Conservation (phyloP, 345 rosid species). For the Pugionium dolabratum region DNA sequence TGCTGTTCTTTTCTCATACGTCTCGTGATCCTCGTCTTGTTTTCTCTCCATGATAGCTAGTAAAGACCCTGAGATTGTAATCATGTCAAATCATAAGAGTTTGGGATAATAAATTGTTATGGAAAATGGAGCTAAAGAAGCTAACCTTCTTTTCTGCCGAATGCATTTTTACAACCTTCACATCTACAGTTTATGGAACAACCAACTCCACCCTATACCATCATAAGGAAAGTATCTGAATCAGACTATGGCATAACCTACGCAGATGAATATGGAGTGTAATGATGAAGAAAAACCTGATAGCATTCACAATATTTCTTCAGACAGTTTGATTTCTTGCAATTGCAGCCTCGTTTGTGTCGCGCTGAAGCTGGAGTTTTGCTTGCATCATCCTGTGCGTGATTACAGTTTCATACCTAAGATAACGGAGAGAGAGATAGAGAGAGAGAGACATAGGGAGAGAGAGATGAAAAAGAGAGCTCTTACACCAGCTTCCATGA, state of each 20-base stretch:
- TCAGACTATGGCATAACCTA: slow-evolving; percentile 26
- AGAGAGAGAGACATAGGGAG: background rate
- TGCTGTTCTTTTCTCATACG: slow-evolving; percentile 45
- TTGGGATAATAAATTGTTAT: background rate
- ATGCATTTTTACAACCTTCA: slow-evolving; percentile 92
- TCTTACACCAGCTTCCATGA: slow-evolving; percentile 65
- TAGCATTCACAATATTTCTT: slow-evolving; percentile 99
- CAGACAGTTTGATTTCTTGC: slow-evolving; percentile 92
- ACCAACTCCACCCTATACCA: slow-evolving; percentile 85
- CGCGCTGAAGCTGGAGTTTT: slow-evolving; percentile 97
- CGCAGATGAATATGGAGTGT: slow-evolving; percentile 1
- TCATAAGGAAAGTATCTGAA: slow-evolving; percentile 28
- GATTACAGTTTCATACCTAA: slow-evolving; percentile 13
- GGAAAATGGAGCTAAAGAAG: slow-evolving; percentile 11
- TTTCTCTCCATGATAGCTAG: slow-evolving; percentile 53
- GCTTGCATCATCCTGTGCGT: slow-evolving; percentile 66
- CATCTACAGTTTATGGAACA: slow-evolving; percentile 46
- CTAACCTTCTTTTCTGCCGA: slow-evolving; percentile 89
- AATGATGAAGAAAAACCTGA: slow-evolving; percentile 61
- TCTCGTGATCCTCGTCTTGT: slow-evolving; percentile 61
- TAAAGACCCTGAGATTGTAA: slow-evolving; percentile 54
- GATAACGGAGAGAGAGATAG: slow-evolving; percentile 7
- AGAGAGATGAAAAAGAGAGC: slow-evolving; percentile 14
- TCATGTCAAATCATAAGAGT: slow-evolving; percentile 13
- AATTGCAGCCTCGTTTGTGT: slow-evolving; percentile 95